phyloP scores from a whole-genome alignment of 805 yeast genomes.

The Starmerella scarabaei region DNA sequence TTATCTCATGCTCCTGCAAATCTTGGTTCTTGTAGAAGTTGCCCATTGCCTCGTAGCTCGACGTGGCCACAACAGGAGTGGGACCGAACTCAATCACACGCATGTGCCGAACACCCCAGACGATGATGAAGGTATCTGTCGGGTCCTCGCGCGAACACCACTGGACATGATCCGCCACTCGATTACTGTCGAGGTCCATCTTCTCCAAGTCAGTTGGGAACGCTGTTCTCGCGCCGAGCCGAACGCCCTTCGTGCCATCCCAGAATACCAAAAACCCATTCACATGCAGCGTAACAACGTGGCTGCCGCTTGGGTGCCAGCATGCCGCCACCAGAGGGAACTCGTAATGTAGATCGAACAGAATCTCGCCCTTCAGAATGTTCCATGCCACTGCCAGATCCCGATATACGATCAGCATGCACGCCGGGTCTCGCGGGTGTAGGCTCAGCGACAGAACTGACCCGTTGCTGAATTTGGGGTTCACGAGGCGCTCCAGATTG shows the following conservation, averaged over 20 bases:
- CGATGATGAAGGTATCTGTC: conserved; percentile 61
- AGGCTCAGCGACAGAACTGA: conserved; percentile 57
- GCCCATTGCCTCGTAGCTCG: conserved; percentile 75
- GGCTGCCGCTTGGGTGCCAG: conserved; percentile 91
- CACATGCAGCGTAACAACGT: conserved; percentile 60
- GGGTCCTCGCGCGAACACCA: conserved; percentile 80
- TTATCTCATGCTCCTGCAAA: conserved; percentile 21
- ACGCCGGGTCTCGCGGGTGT: conserved; percentile 84
- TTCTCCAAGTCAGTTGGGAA: conserved; percentile 17
- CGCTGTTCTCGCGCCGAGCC: conserved; percentile 56
- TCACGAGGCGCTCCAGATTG: conserved; percentile 48
- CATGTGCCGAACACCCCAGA: conserved; percentile 21
- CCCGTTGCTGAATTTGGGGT: conserved; percentile 46
- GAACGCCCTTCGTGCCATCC: conserved; percentile 72
- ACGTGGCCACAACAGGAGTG: conserved; percentile 64
- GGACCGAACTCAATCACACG: conserved; percentile 57
- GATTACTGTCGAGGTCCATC: conserved; percentile 11
- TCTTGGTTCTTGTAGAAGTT: conserved; percentile 44
- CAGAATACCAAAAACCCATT: conserved; percentile 84
- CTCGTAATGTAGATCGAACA: conserved; percentile 41
- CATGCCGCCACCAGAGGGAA: conserved; percentile 45
- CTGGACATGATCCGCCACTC: conserved; percentile 25
- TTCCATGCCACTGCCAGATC: conserved; percentile 59
- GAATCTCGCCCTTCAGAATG: conserved; percentile 40
- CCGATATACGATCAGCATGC: conserved; percentile 58